Evolutionary conservation across 768 basidiomycete species (phyloP).

Genomic region (Collybia sordida): DNA sequence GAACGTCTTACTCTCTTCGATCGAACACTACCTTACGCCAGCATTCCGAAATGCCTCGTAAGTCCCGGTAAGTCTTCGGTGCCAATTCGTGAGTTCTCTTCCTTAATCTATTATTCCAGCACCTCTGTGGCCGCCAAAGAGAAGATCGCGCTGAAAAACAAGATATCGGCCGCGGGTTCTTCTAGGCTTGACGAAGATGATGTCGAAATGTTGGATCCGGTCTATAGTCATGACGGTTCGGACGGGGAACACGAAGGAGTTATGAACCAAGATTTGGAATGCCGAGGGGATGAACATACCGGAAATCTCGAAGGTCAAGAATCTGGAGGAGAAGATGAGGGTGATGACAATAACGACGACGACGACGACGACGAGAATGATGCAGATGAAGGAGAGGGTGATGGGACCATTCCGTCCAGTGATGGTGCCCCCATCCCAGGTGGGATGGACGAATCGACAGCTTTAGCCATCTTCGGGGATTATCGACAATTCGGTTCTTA

Average conservation of each 20-base stretch:
- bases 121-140: slow-evolving; percentile 50
- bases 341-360: slow-evolving; percentile 40
- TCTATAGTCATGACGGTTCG: slow-evolving; percentile 47
- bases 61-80: slow-evolving; percentile 49
- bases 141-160: slow-evolving; percentile 62
- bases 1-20: slow-evolving; percentile 68
- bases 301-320: slow-evolving; percentile 11
- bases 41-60: slow-evolving; percentile 69
- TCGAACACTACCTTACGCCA: slow-evolving; percentile 48
- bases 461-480: slow-evolving; percentile 82
- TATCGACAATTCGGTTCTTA: slow-evolving; percentile 89
- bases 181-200: slow-evolving; percentile 71
- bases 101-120: slow-evolving; percentile 9
- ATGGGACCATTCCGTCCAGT: slow-evolving; percentile 31
- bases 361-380: slow-evolving; percentile 52
- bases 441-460: slow-evolving; percentile 66
- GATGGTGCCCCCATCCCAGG: slow-evolving; percentile 46
- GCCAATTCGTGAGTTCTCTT: slow-evolving; percentile 5
- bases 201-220: slow-evolving; percentile 73
- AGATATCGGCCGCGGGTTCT: slow-evolving; percentile 59
- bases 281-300: neutral
- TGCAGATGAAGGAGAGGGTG: slow-evolving; percentile 42
- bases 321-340: slow-evolving; percentile 39
- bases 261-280: slow-evolving; percentile 33
- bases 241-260: slow-evolving; percentile 41